phyloP scores from a whole-genome alignment of 208 protist species.

The Leishmania major region DNA sequence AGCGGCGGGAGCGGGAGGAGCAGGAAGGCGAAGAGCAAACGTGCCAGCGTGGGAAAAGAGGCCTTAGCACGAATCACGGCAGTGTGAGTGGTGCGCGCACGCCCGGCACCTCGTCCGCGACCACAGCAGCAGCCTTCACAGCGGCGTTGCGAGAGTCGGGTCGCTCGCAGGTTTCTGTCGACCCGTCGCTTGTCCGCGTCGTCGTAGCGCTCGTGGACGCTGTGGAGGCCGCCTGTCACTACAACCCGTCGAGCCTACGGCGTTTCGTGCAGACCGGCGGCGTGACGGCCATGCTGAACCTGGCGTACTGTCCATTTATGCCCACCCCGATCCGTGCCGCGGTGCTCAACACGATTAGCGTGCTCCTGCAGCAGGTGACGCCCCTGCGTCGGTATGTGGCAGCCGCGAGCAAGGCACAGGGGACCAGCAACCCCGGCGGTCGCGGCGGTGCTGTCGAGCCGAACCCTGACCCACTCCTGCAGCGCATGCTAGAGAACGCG shows the following conservation, averaged over 20 bases:
- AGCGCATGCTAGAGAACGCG: slow-evolving; percentile 72
- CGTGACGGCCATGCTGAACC: slow-evolving; percentile 69
- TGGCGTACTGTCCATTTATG: slow-evolving; percentile 73
- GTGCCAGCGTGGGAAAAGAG: slow-evolving; percentile 7
- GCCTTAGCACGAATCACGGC: slow-evolving; percentile 12
- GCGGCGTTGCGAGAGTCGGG: slow-evolving; percentile 13
- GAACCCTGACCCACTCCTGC: slow-evolving; percentile 45
- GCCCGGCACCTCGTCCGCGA: not conserved
- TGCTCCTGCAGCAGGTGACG: slow-evolving; percentile 86
- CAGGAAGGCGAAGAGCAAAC: slow-evolving; percentile 18
- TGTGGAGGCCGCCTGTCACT: slow-evolving; percentile 88
- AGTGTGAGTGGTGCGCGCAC: not conserved
- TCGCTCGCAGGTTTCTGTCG: slow-evolving; percentile 36
- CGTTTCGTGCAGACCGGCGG: slow-evolving; percentile 79
- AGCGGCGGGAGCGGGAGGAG: slow-evolving; percentile 33
- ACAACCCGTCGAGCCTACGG: slow-evolving; percentile 70
- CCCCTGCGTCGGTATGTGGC: slow-evolving; percentile 52
- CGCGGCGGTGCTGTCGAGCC: slow-evolving; percentile 13
- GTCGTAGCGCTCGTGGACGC: slow-evolving; percentile 75
- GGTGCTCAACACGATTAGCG: slow-evolving; percentile 82
- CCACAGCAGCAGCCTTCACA: slow-evolving; percentile 16
- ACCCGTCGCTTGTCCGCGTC: slow-evolving; percentile 47
- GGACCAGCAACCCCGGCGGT: not conserved
- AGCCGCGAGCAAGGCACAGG: slow-evolving; percentile 19
- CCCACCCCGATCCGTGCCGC: slow-evolving; percentile 63